Evolutionary conservation across 805 yeast genomes (phyloP).

Genomic region (Wickerhamiella bombiphila): DNA sequence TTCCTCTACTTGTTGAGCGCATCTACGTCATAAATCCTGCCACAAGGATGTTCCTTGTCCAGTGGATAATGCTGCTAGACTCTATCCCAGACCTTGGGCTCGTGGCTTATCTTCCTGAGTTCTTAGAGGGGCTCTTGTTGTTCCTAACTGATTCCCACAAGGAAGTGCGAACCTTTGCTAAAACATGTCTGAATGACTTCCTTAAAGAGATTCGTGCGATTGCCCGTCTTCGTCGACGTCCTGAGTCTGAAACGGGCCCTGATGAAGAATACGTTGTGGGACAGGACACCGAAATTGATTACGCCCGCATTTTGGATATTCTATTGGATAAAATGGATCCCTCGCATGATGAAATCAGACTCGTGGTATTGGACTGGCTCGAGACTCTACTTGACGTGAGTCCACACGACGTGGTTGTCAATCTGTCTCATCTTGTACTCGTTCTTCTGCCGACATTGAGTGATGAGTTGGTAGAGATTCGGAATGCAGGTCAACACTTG

Average conservation of each 20-base stretch:
- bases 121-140: conserved; percentile 66
- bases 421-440: conserved; percentile 59
- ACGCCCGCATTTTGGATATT: conserved; percentile 64
- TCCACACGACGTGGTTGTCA: conserved; percentile 55
- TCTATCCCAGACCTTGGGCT: conserved; percentile 86
- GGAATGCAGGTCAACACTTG: conserved; percentile 40
- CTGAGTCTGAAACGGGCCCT: background rate
- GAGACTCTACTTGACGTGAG: conserved; percentile 56
- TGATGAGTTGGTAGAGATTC: conserved; percentile 33
- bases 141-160: conserved; percentile 71
- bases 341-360: conserved; percentile 59
- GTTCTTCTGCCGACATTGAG: conserved; percentile 51
- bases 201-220: conserved; percentile 68
- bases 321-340: conserved; percentile 67
- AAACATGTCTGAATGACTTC: conserved; percentile 56
- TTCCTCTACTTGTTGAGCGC: conserved; percentile 81
- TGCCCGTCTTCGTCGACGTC: conserved; percentile 40
- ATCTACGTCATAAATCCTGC: conserved; percentile 87
- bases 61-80: conserved; percentile 87
- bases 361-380: conserved; percentile 72
- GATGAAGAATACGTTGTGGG: conserved; percentile 40
- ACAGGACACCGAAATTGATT: conserved; percentile 72
- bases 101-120: conserved; percentile 75
- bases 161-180: conserved; percentile 79
- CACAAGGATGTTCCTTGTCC: conserved; percentile 78